Conservation (phyloP, 1,139 yeast species). For the Geotrichum cucujoidarum region DNA sequence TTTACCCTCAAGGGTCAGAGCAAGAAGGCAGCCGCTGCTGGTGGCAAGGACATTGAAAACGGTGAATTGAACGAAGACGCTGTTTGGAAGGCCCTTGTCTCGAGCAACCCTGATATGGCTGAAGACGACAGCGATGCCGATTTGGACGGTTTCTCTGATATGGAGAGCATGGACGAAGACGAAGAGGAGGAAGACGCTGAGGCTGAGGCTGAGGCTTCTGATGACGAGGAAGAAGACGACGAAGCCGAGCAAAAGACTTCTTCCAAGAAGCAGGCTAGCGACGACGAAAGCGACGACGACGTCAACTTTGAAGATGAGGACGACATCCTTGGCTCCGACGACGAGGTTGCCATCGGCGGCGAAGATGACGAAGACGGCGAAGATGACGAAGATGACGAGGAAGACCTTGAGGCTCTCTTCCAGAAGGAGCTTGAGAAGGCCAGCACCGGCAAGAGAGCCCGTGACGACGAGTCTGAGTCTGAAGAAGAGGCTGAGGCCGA, state of each 20-base stretch:
- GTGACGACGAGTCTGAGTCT: slow-evolving; percentile 19
- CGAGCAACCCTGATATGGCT: slow-evolving; percentile 72
- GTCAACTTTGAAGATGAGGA: slow-evolving; percentile 26
- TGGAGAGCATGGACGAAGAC: slow-evolving; percentile 40
- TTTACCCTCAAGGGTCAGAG: slow-evolving; percentile 56
- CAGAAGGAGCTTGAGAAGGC: slow-evolving; percentile 18
- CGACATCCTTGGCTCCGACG: slow-evolving; percentile 23
- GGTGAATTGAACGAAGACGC: slow-evolving; percentile 45
- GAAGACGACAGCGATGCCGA: slow-evolving; percentile 33
- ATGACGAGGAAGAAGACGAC: slow-evolving; percentile 35
- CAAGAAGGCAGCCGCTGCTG: slow-evolving; percentile 36
- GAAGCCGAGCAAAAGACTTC: slow-evolving; percentile 32
- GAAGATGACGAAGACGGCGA: slow-evolving; percentile 19
- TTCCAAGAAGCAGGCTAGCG: slow-evolving; percentile 25
- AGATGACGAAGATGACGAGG: slow-evolving; percentile 24
- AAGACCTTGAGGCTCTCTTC: slow-evolving; percentile 22
- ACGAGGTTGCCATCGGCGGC: slow-evolving; percentile 21
- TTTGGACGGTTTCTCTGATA: slow-evolving; percentile 34
- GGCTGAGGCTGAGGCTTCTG: too few species aligned
- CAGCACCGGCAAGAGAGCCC: slow-evolving; percentile 15
- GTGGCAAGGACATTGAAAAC: slow-evolving; percentile 25
- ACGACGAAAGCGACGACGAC: slow-evolving; percentile 25
- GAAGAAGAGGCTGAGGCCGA: slow-evolving; percentile 31
- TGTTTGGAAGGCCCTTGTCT: slow-evolving; percentile 84
- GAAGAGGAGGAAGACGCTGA: slow-evolving; percentile 33